Base-by-base conservation (phyloP, 2,329 filamentous ascomycete genomes). In the Fusarium hainanense region DNA sequence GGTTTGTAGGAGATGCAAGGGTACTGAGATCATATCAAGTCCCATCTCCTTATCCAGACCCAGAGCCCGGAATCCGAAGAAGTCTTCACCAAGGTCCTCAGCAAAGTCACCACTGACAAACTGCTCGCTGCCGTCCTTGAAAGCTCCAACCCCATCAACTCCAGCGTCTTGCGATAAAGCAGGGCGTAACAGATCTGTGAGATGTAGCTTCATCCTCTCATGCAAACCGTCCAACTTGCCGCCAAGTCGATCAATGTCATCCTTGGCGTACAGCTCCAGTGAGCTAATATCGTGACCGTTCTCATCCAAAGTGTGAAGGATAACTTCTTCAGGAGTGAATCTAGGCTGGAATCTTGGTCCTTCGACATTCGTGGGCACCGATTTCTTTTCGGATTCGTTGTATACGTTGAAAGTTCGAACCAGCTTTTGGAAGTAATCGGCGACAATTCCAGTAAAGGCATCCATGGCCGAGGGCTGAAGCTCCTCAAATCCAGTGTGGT, bases 71-170 rank as follows among this genome's bases (percentile, higher is more conserved):
- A 99, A 98, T 28, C 96, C 96, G 76, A 99, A 99, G 87, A 98
- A 99, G 82, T 99, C 96, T 83, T 99, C 96, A 66, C 94, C 95
- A 14, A 99, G 92, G 74, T 99, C 96, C 78, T 98, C 96, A 1
- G 96, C 96, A 78, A 99, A 99, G 79, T 99, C 96, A 66, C 96
- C 96, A 47, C 93, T 93, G 49, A 98, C 90, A 74, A 98, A 99
- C 77, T 98, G 96, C 70, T 99, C 96, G 79, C 94, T 97, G 70
- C 94, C 95, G 75, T 99, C 96, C 68, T 97, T 93, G 85, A 99
- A 99, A 9, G 94, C 93, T 59, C 92, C 92, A 7, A 91, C 94
- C 37, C 94, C 96, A 77, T 98, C 96, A 32, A 89, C 88, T 37
- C 92, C 92, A 46, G 88, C 89, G 74, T 97, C 93, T 42, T 78